phyloP scores from a whole-genome alignment of 768 basidiomycete genomes.

The Mycena albidolilacea region DNA sequence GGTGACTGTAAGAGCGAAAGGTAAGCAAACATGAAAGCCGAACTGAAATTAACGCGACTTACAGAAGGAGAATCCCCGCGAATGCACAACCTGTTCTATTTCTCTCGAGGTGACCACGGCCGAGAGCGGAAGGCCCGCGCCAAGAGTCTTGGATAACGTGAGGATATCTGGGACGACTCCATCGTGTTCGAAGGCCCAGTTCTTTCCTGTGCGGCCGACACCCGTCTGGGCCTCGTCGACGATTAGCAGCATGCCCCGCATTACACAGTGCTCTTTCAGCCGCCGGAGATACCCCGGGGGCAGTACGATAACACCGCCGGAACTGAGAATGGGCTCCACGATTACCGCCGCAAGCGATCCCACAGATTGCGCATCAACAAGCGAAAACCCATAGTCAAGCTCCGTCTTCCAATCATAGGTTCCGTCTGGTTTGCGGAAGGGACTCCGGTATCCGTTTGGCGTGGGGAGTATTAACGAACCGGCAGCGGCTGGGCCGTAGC shows the following conservation, averaged over 20 bases:
- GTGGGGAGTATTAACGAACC: constrained; percentile 41
- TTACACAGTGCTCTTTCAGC: constrained; percentile 41
- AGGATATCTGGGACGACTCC: constrained; percentile 41
- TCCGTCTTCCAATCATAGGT: constrained; percentile 43
- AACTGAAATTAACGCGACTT: constrained; percentile 25
- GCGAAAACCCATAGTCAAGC: constrained; percentile 42
- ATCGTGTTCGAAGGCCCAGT: constrained; percentile 43
- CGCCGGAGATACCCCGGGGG: constrained; percentile 40
- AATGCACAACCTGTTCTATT: constrained; percentile 40
- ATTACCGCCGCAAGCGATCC: constrained; percentile 43
- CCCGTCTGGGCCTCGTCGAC: constrained; percentile 41
- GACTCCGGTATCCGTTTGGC: constrained; percentile 42
- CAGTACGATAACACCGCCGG: constrained; percentile 42
- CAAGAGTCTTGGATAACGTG: constrained; percentile 43
- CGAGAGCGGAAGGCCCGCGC: constrained; percentile 42
- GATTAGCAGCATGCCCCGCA: constrained; percentile 36
- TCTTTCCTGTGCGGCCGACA: constrained; percentile 43
- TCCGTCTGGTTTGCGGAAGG: constrained; percentile 41
- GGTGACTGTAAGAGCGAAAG: constrained; percentile 27
- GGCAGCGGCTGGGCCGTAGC: constrained; percentile 41
- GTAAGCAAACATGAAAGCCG: constrained; percentile 6
- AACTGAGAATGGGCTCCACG: constrained; percentile 43
- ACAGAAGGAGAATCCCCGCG: constrained; percentile 42
- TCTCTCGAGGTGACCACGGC: constrained; percentile 42
- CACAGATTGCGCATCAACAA: constrained; percentile 39